Evolutionary conservation across 768 basidiomycete genomes (phyloP), one percentile per base, ranked within the genome.

Genomic region (Tylopilus intermedius): DNA sequence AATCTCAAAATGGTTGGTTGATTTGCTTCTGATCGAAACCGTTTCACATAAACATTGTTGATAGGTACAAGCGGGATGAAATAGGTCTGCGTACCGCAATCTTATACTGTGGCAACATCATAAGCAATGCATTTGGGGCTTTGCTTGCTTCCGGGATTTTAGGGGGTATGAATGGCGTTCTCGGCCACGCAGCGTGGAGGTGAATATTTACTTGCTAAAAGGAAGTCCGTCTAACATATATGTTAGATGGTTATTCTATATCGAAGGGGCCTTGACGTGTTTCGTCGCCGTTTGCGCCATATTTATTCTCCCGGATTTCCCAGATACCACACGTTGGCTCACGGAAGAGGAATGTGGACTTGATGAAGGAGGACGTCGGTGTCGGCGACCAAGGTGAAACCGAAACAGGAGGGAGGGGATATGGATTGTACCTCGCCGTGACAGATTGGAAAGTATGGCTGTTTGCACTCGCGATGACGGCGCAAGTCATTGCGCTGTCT

Each of bases 391-490:
- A 79, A 39, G 70, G 69, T 29, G 72, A 79, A 55, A 76, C 73
- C 3, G 77, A 79, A 55, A 54, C 51, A 11, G 54, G 68, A 11
- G 74, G 72, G 6, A 69, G 48, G 38, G 58, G 68, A 10, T 65
- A 71, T 32, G 87, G 87, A 8, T 62, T 90, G 8, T 59, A 68
- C 30, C 66, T 84, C 56, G 86, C 87, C n/a, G 38, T 89, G 52
- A 75, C 72, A 22, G 90, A 93, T 63, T 82, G 83, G 86, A 87
- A 82, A 67, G 86, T 93, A 35, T 93, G 88, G 85, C 84, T 79
- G 78, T 75, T 93, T 42, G 77, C 87, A 15, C 53, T 89, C 26
- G 77, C 83, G 11, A 41, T 56, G 50, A n/a, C 57, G 3, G 45
- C 62, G 5, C 48, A 58, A 62, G 64, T 58, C 11, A 65, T 84